Evolutionary conservation across 2,329 filamentous ascomycete genomes (phyloP), one percentile per base, ranked within the genome.

Genomic region (Aquanectria penicillioides): DNA sequence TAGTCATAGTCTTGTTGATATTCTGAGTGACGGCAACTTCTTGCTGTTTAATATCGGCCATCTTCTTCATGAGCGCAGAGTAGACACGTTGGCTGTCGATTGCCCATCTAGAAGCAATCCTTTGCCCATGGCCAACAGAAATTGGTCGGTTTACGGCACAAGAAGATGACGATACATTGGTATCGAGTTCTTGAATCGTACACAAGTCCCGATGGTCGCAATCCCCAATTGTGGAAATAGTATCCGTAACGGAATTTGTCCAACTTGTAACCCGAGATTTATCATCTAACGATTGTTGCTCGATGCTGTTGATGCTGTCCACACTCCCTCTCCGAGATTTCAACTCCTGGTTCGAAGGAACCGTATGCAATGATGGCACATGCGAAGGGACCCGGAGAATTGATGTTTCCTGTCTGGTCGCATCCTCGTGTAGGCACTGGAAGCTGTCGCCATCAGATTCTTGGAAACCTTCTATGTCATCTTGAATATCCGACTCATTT

Each of bases 211-310:
- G 83, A 15, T 78, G 72, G 58, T 85, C 78, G 78, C 82, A 75
- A 59, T 84, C 81, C 15, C 57, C 74, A 38, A 81, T 57, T 71
- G 75, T 85, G 6, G 81, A 74, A 3, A 84, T 81, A 3, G 84
- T 86, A 55, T 82, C 82, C 2, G 81, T 79, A 2, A 84, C 85
- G 0, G 89, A 90, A 60, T 87, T 86, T 5, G 84, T 84, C 90
- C 90, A 92, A 71, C 89, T 93, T 2, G 89, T 91, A 47, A 91
- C 85, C 18, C 89, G 78, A n/a, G 87, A 90, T 63, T 78, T 84
- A 17, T 86, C 82, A 33, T 85, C 82, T 12, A 74, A 77, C 1
- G 67, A 68, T 47, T 74, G 74, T 34, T 71, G 74, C 29, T 72
- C 73, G 6, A 78, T 77, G 50, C 75, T 80, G 18, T 64, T 65